Conservation (phyloP, 495 filamentous ascomycete genomes). For the Xylaria sp. region DNA sequence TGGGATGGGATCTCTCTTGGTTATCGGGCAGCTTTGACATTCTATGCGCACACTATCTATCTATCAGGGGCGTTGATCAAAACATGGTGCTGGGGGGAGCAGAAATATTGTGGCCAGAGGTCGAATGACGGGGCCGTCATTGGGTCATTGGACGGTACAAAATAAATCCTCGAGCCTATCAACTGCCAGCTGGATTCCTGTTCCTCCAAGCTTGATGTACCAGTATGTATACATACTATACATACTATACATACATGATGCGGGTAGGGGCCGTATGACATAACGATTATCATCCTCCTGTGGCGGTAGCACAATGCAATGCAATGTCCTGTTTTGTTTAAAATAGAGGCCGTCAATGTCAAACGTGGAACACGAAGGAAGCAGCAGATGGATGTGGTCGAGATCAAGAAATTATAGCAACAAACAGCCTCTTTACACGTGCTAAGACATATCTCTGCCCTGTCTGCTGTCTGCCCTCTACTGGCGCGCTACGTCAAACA, state of each 20-base stretch:
- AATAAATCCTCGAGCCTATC: conserved; percentile 9
- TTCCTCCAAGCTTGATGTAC: conserved; percentile 15
- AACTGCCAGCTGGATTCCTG: not conserved
- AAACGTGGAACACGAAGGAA: conserved; percentile 27
- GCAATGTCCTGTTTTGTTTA: conserved; percentile 21
- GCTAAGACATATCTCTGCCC: no score
- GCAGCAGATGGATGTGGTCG: not conserved
- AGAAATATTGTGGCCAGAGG: conserved; percentile 24
- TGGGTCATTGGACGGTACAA: not conserved
- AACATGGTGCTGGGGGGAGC: not conserved
- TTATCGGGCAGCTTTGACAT: conserved; percentile 13
- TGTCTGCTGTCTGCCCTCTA: not conserved
- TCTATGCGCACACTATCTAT: not conserved
- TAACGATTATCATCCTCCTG: conserved; percentile 22
- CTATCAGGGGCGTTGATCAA: conserved; percentile 20
- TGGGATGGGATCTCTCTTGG: no score
- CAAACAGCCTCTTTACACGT: not conserved
- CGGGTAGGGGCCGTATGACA: conserved; percentile 12
- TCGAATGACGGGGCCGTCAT: conserved; percentile 8
- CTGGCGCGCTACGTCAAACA: not conserved
- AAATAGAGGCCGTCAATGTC: not conserved
- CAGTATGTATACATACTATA: no score
- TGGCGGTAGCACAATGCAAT: conserved; percentile 19
- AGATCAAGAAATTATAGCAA: conserved; percentile 1
- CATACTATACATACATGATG: no score